Percentiles rank a stretch among this genome's conserved stretches.
These are phyloP conservation scores for Myxozyma vanderwaltii DNA, from an alignment of 805 yeast species.

Conservation along the genomic window DNA sequence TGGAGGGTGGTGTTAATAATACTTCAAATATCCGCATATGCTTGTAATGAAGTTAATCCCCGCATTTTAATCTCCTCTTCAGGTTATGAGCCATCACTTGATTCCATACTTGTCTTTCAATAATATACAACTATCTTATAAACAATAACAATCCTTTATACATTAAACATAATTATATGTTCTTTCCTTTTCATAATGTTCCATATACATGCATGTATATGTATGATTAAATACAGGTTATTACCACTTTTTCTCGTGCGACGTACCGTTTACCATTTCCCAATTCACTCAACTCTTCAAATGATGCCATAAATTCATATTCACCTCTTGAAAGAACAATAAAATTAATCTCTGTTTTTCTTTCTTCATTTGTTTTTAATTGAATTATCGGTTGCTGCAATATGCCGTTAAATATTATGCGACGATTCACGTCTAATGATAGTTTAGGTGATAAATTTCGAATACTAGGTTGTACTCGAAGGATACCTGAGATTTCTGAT, in stretches of 20 bases:
- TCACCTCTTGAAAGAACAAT: constrained; percentile 74
- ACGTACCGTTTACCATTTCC: constrained; percentile 21
- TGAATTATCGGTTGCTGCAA: constrained; percentile 56
- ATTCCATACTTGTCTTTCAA: too few species aligned
- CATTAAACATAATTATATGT: too few species aligned
- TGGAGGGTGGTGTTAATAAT: too few species aligned
- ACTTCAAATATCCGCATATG: too few species aligned
- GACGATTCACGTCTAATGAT: constrained; percentile 51
- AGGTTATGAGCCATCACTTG: not conserved
- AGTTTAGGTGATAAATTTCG: constrained; percentile 18
- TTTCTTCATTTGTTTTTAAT: constrained; percentile 49
- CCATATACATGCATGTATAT: too few species aligned
- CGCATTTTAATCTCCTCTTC: not conserved
- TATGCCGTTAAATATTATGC: constrained; percentile 70
- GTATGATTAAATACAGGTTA: constrained; percentile 20
- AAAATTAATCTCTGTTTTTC: constrained; percentile 55
- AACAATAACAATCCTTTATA: too few species aligned
- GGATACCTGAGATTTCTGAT: constrained; percentile 10
- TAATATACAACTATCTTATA: too few species aligned
- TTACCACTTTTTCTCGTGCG: constrained; percentile 26
- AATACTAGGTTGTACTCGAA: constrained; percentile 29
- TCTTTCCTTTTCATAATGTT: too few species aligned
- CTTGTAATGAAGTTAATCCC: too few species aligned
- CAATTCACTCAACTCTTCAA: constrained; percentile 48
- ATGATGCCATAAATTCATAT: constrained; percentile 74